These are phyloP conservation scores for Heliosperma pusillum DNA, from an alignment of 148 eudicot species.

Conservation along the genomic window DNA sequence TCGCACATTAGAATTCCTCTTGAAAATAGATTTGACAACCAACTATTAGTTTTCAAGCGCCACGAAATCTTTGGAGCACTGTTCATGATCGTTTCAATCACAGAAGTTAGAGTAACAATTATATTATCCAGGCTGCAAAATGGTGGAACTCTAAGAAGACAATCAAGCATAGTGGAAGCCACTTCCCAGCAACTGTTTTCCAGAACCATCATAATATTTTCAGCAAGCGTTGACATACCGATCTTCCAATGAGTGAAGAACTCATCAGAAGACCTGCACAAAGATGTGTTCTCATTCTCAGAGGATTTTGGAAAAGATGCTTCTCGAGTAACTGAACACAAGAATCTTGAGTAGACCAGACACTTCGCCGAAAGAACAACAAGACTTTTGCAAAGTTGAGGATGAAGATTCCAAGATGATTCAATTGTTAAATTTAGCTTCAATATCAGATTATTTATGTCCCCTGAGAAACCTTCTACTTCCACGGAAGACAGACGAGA, in stretches of 20 bases:
- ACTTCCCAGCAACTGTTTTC: slow-evolving; percentile 74
- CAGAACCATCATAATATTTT: slow-evolving; percentile 36
- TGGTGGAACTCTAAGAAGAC: slow-evolving; percentile 51
- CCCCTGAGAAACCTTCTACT: slow-evolving; percentile 31
- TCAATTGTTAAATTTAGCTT: slow-evolving; percentile 56
- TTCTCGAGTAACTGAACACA: slow-evolving; percentile 35
- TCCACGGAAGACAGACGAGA: slow-evolving; percentile 42
- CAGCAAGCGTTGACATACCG: slow-evolving; percentile 57
- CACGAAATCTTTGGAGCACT: slow-evolving; percentile 65
- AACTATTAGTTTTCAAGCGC: slow-evolving; percentile 66
- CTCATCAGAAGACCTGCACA: slow-evolving; percentile 28
- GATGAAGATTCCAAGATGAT: slow-evolving; percentile 64
- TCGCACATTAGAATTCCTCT: slow-evolving; percentile 46
- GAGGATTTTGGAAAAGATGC: slow-evolving; percentile 20
- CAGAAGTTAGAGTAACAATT: slow-evolving; percentile 40
- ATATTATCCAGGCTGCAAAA: slow-evolving; percentile 50
- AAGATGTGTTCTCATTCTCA: slow-evolving; percentile 27
- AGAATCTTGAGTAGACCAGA: slow-evolving; percentile 58
- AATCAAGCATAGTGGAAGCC: slow-evolving; percentile 55
- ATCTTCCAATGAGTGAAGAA: slow-evolving; percentile 41
- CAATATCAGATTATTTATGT: slow-evolving; percentile 43
- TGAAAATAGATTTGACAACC: slow-evolving; percentile 54
- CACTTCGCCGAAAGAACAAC: slow-evolving; percentile 49
- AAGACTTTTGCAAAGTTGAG: slow-evolving; percentile 50
- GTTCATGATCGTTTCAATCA: slow-evolving; percentile 47